Evolutionary conservation across 352 stramenopile genomes (phyloP).

Genomic region (Phytophthora tentaculata): DNA sequence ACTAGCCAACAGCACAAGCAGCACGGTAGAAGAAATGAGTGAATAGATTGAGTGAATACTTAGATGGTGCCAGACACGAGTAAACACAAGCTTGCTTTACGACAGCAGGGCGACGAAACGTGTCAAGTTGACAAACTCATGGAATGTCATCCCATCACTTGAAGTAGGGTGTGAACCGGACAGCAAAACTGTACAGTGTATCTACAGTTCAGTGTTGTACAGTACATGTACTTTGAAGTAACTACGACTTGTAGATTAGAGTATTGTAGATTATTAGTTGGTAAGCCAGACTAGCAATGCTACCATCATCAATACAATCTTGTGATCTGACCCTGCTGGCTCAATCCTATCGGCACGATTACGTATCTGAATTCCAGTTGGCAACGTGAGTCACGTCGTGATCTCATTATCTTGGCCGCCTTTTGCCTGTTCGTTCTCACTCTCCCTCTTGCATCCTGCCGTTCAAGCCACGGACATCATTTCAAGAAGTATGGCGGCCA

Average conservation of each 20-base stretch:
- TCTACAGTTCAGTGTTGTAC: too few species aligned
- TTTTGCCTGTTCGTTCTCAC: conserved; percentile 1
- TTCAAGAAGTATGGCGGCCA: background rate
- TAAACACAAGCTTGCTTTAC: too few species aligned
- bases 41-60: too few species aligned
- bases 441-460: conserved; percentile 1
- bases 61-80: too few species aligned
- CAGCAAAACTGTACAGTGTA: background rate
- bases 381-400: too few species aligned
- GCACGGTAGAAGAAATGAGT: background rate
- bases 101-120: too few species aligned
- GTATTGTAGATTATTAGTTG: too few species aligned
- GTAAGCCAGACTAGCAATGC: too few species aligned
- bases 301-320: background rate
- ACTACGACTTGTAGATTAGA: too few species aligned
- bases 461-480: background rate
- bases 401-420: background rate
- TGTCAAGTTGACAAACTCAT: background rate
- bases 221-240: too few species aligned
- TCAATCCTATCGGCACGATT: background rate
- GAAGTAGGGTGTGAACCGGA: background rate
- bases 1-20: background rate
- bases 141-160: background rate
- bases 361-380: background rate
- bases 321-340: conserved; percentile 1